These are phyloP conservation scores for Xylaria palmicola DNA, from an alignment of 495 filamentous ascomycete species.

Conservation along the genomic window DNA sequence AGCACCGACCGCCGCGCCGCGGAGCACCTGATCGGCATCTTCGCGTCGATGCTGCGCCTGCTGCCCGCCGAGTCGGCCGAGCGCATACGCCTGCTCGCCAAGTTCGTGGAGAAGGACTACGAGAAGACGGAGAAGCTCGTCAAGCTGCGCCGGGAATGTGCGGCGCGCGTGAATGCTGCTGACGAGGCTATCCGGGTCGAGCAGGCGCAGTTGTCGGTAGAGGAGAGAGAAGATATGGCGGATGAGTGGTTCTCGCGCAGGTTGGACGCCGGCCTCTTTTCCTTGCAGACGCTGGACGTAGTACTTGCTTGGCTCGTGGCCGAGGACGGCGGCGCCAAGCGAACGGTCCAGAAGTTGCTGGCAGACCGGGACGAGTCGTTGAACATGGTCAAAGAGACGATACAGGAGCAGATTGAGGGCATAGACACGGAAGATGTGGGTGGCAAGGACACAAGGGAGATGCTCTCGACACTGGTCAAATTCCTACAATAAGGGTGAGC, in stretches of 20 bases:
- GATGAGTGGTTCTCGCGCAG: slow-evolving; percentile 78
- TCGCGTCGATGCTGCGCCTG: slow-evolving; percentile 76
- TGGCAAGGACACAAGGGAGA: slow-evolving; percentile 60
- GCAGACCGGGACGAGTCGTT: slow-evolving; percentile 67
- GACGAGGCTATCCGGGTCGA: slow-evolving; percentile 68
- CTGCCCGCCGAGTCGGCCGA: slow-evolving; percentile 74
- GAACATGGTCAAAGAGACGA: slow-evolving; percentile 59
- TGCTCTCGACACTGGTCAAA: slow-evolving; percentile 65
- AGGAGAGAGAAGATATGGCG: slow-evolving; percentile 57
- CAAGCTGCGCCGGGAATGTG: slow-evolving; percentile 69
- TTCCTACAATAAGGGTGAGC: slow-evolving; percentile 48
- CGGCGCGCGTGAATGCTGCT: slow-evolving; percentile 58
- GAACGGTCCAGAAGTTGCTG: slow-evolving; percentile 61
- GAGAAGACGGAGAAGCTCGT: slow-evolving; percentile 74
- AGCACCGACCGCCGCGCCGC: slow-evolving; percentile 65
- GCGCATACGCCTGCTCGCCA: slow-evolving; percentile 83
- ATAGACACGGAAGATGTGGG: slow-evolving; percentile 56
- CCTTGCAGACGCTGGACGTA: slow-evolving; percentile 80
- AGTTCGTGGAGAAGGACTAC: slow-evolving; percentile 94
- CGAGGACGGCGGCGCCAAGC: slow-evolving; percentile 79
- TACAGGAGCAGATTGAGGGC: slow-evolving; percentile 67
- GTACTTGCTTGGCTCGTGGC: slow-evolving; percentile 90
- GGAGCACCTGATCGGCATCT: slow-evolving; percentile 88
- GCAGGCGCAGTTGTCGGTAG: slow-evolving; percentile 48
- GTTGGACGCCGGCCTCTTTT: slow-evolving; percentile 84